Base-by-base conservation (phyloP, 2,329 filamentous ascomycete genomes). In the Trichoderma simmonsii region DNA sequence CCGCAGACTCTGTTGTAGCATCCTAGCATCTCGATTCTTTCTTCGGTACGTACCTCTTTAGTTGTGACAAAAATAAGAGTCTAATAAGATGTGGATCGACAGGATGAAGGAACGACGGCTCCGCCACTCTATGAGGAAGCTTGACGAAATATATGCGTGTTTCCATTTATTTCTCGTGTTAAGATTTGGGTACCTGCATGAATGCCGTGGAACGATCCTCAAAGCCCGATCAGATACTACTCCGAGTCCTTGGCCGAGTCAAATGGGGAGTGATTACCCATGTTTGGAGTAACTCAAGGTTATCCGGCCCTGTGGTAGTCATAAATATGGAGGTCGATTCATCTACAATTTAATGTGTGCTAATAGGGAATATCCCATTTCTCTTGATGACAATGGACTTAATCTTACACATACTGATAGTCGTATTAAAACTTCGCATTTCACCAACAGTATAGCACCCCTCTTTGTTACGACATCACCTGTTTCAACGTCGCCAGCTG, bases 151-250 rank as follows among this genome's bases (percentile, higher is more conserved):
- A 18, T 43, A 59, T 59, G 68, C 32, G 12, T 34, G 32, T 26
- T 64, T 48, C 60, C 60, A 24, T 9, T 11, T 15, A 12, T n/a
- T 62, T 6, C 57, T 71, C 18, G 59, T 32, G 36, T 12, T 34
- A 43, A 26, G 3, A 60, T 36, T 2, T 24, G 43, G 68, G 68
- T 71, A 57, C 51, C 68, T 71, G 68, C 68, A 71, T 71, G 3
- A 5, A 64, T 57, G 30, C 3, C n/a, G 60, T 63, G 21, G 3
- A 43, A 54, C 57, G 21, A 12, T 1, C 21, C 57, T 43, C 24
- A 18, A 30, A 43, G 18, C 5, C 12, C 24, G 26, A 30, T 14
- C 36, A 48, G 30, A 57, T 24, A 24, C 39, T 30, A 28, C 21
- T 36, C 36, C 67, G 39, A 34, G 14, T 61, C 56, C 14, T 24